Conservation (phyloP, 1,284 basidiomycete species). For the Trichosporon asahii region DNA sequence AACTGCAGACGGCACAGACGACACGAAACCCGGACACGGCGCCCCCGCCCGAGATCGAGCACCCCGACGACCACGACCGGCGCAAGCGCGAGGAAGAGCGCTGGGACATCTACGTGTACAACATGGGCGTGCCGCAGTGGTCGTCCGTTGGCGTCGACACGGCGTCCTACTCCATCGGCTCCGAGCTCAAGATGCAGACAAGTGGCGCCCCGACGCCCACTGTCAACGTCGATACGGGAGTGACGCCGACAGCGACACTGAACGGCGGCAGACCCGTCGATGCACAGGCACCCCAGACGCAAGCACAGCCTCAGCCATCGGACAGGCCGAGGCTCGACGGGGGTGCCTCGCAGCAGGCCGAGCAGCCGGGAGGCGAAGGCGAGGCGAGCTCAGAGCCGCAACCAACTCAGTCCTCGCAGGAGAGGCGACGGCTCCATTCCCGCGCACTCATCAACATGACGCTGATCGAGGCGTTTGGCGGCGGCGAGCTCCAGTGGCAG, state of each 20-base stretch:
- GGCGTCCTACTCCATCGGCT: neutral
- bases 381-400: neutral
- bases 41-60: neutral
- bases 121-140: neutral
- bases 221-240: neutral
- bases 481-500: slow-evolving; percentile 7
- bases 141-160: neutral
- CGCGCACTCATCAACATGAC: neutral
- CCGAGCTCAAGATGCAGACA: neutral
- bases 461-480: neutral
- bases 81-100: neutral
- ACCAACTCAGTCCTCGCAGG: neutral
- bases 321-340: neutral
- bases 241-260: neutral
- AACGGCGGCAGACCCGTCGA: neutral
- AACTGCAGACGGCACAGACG: neutral
- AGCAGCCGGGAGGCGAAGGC: too few species aligned
- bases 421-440: neutral
- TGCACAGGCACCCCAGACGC: neutral
- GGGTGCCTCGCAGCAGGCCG: neutral
- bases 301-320: neutral
- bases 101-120: slow-evolving; percentile 8
- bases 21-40: neutral
- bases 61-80: neutral
- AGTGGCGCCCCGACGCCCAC: neutral